Percentiles rank a stretch among this genome's conserved stretches.
These are phyloP conservation scores for Coemansia sp. DNA, from an alignment of 192 early-diverging fungal genomes.

Conservation along the genomic window DNA sequence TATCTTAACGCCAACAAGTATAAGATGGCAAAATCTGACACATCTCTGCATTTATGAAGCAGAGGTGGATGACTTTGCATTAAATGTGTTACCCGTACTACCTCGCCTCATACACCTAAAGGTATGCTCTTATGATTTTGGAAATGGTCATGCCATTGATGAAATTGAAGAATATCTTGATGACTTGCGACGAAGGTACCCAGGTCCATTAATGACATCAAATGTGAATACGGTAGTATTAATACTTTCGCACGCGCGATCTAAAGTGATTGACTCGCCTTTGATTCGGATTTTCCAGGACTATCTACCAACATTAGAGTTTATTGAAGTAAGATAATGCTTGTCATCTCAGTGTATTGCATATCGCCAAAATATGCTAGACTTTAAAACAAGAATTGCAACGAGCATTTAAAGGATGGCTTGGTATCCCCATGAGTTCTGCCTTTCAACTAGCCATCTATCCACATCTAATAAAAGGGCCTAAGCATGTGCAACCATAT, in stretches of 20 bases:
- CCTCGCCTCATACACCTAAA: not conserved
- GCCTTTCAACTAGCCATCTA: not conserved
- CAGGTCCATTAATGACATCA: not conserved
- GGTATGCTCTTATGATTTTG: not conserved
- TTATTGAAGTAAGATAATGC: not conserved
- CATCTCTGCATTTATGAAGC: not conserved
- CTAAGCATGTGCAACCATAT: conserved; percentile 20
- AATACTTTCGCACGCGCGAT: not conserved
- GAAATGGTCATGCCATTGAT: not conserved
- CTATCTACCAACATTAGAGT: not conserved
- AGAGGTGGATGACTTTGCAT: not conserved
- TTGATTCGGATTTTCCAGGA: not conserved
- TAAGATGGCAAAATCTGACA: not conserved
- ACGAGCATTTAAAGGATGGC: not conserved
- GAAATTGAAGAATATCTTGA: not conserved
- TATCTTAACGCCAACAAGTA: not conserved
- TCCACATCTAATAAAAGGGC: not conserved
- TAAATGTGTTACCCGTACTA: not conserved
- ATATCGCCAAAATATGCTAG: not conserved
- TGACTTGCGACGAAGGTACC: not conserved
- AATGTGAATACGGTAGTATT: not conserved
- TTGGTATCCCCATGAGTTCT: not conserved
- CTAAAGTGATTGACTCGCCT: not conserved
- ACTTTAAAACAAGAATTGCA: not conserved
- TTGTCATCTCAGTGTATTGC: not conserved